Evolutionary conservation across 1,284 basidiomycete genomes (phyloP), one percentile per base, ranked within the genome.

Genomic region (Ceratobasidium sp.): DNA sequence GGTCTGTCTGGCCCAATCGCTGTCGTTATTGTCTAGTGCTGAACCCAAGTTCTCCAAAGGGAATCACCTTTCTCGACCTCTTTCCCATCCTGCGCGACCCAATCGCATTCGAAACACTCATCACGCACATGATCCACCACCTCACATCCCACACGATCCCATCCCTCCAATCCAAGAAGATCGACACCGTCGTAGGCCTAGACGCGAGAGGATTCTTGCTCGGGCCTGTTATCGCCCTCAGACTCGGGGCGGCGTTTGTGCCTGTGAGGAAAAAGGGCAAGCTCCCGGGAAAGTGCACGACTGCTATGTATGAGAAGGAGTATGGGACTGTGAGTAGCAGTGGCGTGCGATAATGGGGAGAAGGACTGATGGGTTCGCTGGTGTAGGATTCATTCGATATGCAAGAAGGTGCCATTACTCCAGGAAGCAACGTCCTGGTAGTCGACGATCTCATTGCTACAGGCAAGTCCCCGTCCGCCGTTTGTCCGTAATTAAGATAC

Each of bases 361-460:
- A 47, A 28, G 16, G 13, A 30, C 2, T 38, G 52, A 43, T 61
- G 21, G 5, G 23, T 11, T 43, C n/a, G n/a, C n/a, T n/a, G n/a
- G 21, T 67, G 23, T 74, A 95, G 92, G 96, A 98, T 80, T 84
- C 88, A 13, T 98, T 98, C 79, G 96, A 99, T 83, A 97, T 99
- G 89, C 98, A 99, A 82, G 86, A 87, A 49, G 93, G 91, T 73
- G 91, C 93, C 1, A 93, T 99, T 79, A 82, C 88, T 77, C 86
- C 89, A 1, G 94, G 94, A 41, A 91, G 97, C 80, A 93, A 85
- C 72, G 95, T 96, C 35, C 82, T 99, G 49, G 87, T 99, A 58
- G 86, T 99, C 38, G 98, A 99, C 82, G 98, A 99, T 82, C 86
- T 99, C 46, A 96, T 99, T 76, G 98, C 98, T 0, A 99, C 98